A percentile compares a stretch with the other conserved stretches of the same genome.
Evolutionary conservation across 1,284 basidiomycete species (phyloP).

Genomic region (Naganishia sp.): DNA sequence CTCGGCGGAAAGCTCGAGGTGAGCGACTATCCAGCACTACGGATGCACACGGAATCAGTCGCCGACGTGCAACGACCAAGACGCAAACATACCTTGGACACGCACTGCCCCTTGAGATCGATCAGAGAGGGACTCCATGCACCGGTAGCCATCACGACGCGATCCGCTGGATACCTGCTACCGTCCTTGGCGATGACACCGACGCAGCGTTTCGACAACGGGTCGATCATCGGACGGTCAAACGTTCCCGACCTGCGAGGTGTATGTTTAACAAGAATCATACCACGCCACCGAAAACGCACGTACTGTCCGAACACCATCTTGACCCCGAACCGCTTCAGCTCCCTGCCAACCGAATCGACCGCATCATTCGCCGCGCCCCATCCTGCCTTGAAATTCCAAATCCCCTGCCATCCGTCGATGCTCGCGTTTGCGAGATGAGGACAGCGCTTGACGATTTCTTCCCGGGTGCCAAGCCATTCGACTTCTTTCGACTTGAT

Average conservation of each 20-base stretch:
- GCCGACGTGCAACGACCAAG: not conserved
- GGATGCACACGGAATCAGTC: not conserved
- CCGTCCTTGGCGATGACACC: slow-evolving; percentile 47
- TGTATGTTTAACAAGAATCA: not conserved
- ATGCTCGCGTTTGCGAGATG: slow-evolving; percentile 27
- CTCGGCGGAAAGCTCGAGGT: slow-evolving; percentile 47
- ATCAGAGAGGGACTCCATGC: slow-evolving; percentile 50
- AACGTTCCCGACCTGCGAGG: slow-evolving; percentile 41
- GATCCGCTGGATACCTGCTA: slow-evolving; percentile 41
- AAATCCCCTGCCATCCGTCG: slow-evolving; percentile 46
- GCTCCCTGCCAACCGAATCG: slow-evolving; percentile 44
- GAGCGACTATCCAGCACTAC: slow-evolving; percentile 49
- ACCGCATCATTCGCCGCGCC: slow-evolving; percentile 48
- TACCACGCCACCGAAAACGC: not conserved
- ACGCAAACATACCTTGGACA: slow-evolving; percentile 43
- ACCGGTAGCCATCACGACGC: slow-evolving; percentile 50
- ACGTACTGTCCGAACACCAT: slow-evolving; percentile 40
- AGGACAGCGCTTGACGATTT: slow-evolving; percentile 30
- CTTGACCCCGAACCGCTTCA: slow-evolving; percentile 43
- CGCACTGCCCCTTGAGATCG: slow-evolving; percentile 51
- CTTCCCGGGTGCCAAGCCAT: slow-evolving; percentile 34
- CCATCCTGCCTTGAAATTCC: slow-evolving; percentile 46
- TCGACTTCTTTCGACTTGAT: slow-evolving; percentile 23
- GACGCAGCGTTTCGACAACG: slow-evolving; percentile 37
- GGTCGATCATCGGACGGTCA: slow-evolving; percentile 37